Conservation (phyloP, 371 early-diverging fungal genomes). For the Mortierella sp. region DNA sequence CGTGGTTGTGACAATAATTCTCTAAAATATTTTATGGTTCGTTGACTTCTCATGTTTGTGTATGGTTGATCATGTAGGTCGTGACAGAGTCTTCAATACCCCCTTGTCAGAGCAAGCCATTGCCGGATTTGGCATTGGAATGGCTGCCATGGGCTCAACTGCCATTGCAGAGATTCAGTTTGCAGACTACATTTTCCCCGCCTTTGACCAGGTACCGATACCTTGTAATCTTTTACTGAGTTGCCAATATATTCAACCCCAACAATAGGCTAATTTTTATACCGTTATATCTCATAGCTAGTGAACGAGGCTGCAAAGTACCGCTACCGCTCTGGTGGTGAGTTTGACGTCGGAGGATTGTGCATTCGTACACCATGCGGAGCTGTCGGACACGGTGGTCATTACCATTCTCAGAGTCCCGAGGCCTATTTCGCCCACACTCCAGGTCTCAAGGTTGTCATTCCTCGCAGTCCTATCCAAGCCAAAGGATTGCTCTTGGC, state of each 20-base stretch:
- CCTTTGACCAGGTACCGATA: conserved; percentile 89
- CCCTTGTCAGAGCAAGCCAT: conserved; percentile 98
- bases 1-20: not conserved
- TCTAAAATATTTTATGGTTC: not conserved
- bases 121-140: conserved; percentile 97
- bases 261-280: not conserved
- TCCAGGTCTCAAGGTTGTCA: conserved; percentile 95
- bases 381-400: conserved; percentile 98
- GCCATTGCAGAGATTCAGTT: conserved; percentile 99
- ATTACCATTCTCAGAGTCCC: conserved; percentile 96
- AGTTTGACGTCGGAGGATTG: conserved; percentile 93
- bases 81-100: conserved; percentile 96
- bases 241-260: too few species aligned
- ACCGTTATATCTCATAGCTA: conserved; percentile 59
- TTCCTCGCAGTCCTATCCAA: conserved; percentile 95
- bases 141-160: conserved; percentile 96
- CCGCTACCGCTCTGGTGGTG: conserved; percentile 95
- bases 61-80: conserved; percentile 45
- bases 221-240: not conserved
- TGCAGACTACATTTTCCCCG: conserved; percentile 98
- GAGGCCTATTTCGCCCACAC: conserved; percentile 98
- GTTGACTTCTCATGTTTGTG: not conserved
- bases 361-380: conserved; percentile 94
- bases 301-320: conserved; percentile 99
- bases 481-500: conserved; percentile 96